Conservation (phyloP, 2,329 filamentous ascomycete genomes). For the Elsinoe fawcettii region DNA sequence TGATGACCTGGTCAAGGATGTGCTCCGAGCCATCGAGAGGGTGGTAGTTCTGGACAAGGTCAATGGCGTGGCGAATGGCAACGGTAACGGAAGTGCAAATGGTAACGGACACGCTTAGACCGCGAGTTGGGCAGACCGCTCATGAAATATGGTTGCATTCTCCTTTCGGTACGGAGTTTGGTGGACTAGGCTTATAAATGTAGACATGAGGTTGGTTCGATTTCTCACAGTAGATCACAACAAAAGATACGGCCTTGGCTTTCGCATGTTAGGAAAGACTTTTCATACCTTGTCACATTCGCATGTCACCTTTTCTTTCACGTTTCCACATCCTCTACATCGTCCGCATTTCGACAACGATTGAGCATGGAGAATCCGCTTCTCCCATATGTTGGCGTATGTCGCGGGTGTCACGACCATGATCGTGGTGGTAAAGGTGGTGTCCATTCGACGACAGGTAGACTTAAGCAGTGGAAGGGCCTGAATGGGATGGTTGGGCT, state of each 20-base stretch:
- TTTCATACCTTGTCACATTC: neutral
- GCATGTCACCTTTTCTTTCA: neutral
- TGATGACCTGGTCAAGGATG: constrained; percentile 73
- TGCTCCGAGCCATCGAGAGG: constrained; percentile 72
- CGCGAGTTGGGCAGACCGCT: neutral
- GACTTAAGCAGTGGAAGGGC: too few species aligned
- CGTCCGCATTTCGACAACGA: neutral
- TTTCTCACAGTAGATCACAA: neutral
- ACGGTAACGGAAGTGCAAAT: neutral
- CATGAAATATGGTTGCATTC: neutral
- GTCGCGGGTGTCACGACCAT: too few species aligned
- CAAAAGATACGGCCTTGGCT: neutral
- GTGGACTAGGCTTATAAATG: neutral
- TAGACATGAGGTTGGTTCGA: neutral
- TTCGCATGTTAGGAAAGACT: neutral
- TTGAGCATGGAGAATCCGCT: too few species aligned
- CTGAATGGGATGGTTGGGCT: too few species aligned
- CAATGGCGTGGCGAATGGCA: constrained; percentile 33
- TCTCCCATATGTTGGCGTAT: too few species aligned
- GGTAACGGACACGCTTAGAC: constrained; percentile 12
- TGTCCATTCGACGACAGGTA: too few species aligned
- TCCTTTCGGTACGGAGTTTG: neutral
- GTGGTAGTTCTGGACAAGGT: constrained; percentile 52
- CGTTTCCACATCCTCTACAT: neutral
- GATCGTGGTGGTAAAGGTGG: too few species aligned